Percentiles rank a stretch among this genome's conserved stretches.
Conservation (phyloP, 2,329 filamentous ascomycete species). For the Mycosphaerella sp. region DNA sequence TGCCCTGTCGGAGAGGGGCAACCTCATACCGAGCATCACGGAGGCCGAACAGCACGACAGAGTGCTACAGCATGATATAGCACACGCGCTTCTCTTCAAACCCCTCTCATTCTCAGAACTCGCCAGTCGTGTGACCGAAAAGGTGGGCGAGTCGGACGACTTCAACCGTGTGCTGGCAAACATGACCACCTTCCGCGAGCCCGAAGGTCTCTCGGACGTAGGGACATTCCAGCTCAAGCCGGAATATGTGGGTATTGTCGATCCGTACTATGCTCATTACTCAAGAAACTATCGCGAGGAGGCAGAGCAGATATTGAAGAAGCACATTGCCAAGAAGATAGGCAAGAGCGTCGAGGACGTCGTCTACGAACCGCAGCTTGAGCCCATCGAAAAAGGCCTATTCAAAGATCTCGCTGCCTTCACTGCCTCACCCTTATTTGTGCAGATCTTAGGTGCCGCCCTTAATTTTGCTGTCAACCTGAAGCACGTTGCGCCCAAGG, state of each 20-base stretch:
- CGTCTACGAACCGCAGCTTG: slow-evolving; percentile 82
- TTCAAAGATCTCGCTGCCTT: slow-evolving; percentile 74
- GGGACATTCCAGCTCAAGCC: slow-evolving; percentile 90
- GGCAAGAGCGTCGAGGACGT: slow-evolving; percentile 76
- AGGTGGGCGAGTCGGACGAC: slow-evolving; percentile 80
- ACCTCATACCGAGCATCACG: slow-evolving; percentile 63
- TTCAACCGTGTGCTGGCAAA: slow-evolving; percentile 79
- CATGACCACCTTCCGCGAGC: slow-evolving; percentile 82
- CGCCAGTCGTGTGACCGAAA: slow-evolving; percentile 76
- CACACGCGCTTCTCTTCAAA: slow-evolving; percentile 92
- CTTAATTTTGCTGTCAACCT: slow-evolving; percentile 73
- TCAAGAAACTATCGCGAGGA: slow-evolving; percentile 96
- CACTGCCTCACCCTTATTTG: slow-evolving; percentile 77
- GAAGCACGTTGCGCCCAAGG: slow-evolving; percentile 60
- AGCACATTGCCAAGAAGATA: slow-evolving; percentile 79
- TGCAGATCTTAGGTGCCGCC: slow-evolving; percentile 82
- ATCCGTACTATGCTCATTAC: slow-evolving; percentile 94
- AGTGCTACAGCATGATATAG: slow-evolving; percentile 80
- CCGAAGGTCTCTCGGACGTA: slow-evolving; percentile 85
- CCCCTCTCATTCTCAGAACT: slow-evolving; percentile 93
- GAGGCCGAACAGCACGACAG: slow-evolving; percentile 58
- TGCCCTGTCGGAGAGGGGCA: slow-evolving; percentile 79
- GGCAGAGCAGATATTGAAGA: slow-evolving; percentile 81
- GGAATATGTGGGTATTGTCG: slow-evolving; percentile 78
- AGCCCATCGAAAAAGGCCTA: slow-evolving; percentile 66